Conservation (phyloP, 768 basidiomycete genomes). For the Leucosporidium scottii region DNA sequence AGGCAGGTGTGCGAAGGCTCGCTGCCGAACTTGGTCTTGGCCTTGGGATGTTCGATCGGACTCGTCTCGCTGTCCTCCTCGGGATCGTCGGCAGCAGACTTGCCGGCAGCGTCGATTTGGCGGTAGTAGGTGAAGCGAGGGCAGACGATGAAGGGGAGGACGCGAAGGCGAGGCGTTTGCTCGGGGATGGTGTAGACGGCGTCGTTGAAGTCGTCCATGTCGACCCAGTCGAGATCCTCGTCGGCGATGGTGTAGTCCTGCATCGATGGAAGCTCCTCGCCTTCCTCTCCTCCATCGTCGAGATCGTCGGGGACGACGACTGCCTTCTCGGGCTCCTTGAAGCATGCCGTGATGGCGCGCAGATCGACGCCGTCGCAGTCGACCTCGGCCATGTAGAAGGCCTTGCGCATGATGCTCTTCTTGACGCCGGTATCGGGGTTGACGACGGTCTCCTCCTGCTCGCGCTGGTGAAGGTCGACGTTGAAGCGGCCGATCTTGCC, state of each 20-base stretch:
- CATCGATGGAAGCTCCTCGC: not conserved
- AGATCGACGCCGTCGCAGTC: constrained; percentile 68
- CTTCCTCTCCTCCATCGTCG: constrained; percentile 36
- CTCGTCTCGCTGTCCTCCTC: constrained; percentile 16
- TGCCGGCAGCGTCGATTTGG: constrained; percentile 15
- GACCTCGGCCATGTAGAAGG: constrained; percentile 81
- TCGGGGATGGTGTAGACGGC: constrained; percentile 57
- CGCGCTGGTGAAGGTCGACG: constrained; percentile 86
- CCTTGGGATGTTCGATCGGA: constrained; percentile 3
- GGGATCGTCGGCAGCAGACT: constrained; percentile 15
- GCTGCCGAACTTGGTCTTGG: constrained; percentile 62
- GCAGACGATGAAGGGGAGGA: constrained; percentile 66
- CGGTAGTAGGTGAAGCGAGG: constrained; percentile 73
- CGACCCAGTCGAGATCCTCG: constrained; percentile 54
- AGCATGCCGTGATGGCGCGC: constrained; percentile 68
- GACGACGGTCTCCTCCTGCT: constrained; percentile 63
- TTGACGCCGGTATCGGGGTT: constrained; percentile 55
- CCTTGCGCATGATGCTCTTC: constrained; percentile 61
- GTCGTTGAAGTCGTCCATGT: constrained; percentile 75
- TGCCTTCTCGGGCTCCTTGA: constrained; percentile 64
- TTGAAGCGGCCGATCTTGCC: constrained; percentile 70
- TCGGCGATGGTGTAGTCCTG: constrained; percentile 10
- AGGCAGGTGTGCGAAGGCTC: constrained; percentile 78
- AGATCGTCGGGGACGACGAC: constrained; percentile 46
- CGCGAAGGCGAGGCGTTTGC: constrained; percentile 54